Base-by-base conservation (phyloP, 495 filamentous ascomycete genomes). In the Endocarpon pusillum region DNA sequence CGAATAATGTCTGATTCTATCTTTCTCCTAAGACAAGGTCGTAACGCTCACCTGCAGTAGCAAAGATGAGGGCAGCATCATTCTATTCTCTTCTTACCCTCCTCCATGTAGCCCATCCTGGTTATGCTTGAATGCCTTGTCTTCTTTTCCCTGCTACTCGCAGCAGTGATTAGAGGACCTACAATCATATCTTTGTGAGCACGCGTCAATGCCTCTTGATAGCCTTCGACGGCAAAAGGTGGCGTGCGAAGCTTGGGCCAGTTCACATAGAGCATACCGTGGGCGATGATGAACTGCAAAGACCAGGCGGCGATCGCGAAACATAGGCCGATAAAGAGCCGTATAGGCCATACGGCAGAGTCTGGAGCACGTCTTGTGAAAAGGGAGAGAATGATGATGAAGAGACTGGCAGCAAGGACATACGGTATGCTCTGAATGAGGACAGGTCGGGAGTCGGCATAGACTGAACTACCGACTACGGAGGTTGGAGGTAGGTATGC, bases 51-150 rank as follows among this genome's bases (percentile, higher is more conserved):
- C n/a, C n/a, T n/a, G n/a, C n/a, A n/a, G n/a, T n/a, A n/a, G n/a
- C n/a, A n/a, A n/a, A n/a, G n/a, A n/a, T n/a, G n/a, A n/a, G n/a
- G n/a, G n/a, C n/a, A n/a, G n/a, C n/a, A 35, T 45, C 58, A 92
- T 50, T 94, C 85, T 42, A 89, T 83, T 57, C 87, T 80, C 61
- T 93, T 94, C 66, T 96, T 96, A 12, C 87, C 87, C 47, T 96
- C 87, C 52, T 94, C 87, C 24, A 91, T 58, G 50, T 79, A 82
- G 30, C 78, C 70, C 32, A 89, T 69, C 27, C 78, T 62, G 19
- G 78, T 75, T 39, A 74, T 78, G 57, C 81, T 92, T 21, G 75
- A 63, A 8, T 81, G 79, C 16, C 79, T 64, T 50, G 84, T 81
- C 44, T 85, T 81, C 41, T 68, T 62, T n/a, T n/a, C n/a, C 12